Conservation (phyloP, 495 filamentous ascomycete species). For the Recurvomyces mirabilis region DNA sequence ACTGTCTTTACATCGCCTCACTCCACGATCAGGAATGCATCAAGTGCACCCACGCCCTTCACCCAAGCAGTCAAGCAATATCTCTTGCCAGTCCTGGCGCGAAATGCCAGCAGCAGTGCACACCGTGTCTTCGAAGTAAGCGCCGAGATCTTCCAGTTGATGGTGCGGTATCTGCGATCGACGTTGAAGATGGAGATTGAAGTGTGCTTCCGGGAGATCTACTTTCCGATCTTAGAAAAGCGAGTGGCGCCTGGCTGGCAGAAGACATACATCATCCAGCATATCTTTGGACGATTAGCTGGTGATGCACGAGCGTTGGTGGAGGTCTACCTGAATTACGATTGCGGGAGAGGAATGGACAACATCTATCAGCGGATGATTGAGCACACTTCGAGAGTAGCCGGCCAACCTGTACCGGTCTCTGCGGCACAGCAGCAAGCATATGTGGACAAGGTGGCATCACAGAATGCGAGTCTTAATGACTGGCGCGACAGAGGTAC, state of each 20-base stretch:
- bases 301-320: conserved; percentile 81
- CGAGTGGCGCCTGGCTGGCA: conserved; percentile 76
- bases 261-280: conserved; percentile 77
- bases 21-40: conserved; percentile 79
- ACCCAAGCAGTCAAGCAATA: conserved; percentile 95
- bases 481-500: conserved; percentile 81
- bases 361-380: conserved; percentile 94
- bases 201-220: conserved; percentile 95
- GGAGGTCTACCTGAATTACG: conserved; percentile 96
- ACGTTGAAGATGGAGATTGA: conserved; percentile 98
- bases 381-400: conserved; percentile 79
- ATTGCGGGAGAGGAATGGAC: conserved; percentile 86
- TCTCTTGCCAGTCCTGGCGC: conserved; percentile 81
- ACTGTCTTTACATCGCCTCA: conserved; percentile 76
- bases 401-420: conserved; percentile 62
- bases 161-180: conserved; percentile 85
- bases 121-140: conserved; percentile 86
- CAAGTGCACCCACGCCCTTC: conserved; percentile 75
- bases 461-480: conserved; percentile 28
- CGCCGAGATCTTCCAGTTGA: conserved; percentile 96
- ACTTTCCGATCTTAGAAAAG: conserved; percentile 84
- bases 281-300: conserved; percentile 66
- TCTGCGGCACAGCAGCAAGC: conserved; percentile 67
- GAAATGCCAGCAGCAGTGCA: conserved; percentile 89
- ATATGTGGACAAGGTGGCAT: conserved; percentile 53